Conservation (phyloP, 441 rosid species). For the Adansonia grandidieri region DNA sequence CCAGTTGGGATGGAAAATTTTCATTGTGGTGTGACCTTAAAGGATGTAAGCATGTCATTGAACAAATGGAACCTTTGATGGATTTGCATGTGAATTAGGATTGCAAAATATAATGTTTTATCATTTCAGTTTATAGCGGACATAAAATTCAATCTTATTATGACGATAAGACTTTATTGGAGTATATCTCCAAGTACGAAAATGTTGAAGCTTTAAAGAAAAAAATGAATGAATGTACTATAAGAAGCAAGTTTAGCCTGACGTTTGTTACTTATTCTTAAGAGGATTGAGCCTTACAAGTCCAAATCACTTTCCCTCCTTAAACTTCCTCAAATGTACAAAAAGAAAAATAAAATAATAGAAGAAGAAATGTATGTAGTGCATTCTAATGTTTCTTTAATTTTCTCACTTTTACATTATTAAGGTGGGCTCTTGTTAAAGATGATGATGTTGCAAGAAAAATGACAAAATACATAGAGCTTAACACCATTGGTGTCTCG, state of each 20-base stretch:
- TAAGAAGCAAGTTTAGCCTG: neutral
- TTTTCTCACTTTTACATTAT: neutral
- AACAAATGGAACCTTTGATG: neutral
- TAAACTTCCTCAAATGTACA: neutral
- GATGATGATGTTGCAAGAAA: constrained; percentile 65
- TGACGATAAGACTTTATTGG: too few relatives aligned
- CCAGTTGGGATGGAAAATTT: neutral
- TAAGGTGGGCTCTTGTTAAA: constrained; percentile 93
- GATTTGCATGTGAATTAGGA: neutral
- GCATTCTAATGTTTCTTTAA: too few relatives aligned
- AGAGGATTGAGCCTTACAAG: too few relatives aligned
- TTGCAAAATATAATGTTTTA: neutral
- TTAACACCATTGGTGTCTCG: constrained; percentile 85
- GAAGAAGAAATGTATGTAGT: neutral
- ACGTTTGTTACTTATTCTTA: neutral
- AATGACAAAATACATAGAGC: constrained; percentile 84
- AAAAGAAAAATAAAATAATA: neutral
- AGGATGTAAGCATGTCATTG: neutral
- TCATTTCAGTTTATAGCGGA: neutral
- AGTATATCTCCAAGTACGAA: neutral
- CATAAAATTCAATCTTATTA: neutral
- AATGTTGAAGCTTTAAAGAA: neutral
- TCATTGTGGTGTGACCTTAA: neutral
- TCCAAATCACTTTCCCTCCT: too few relatives aligned
- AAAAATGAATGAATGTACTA: neutral